Base-by-base conservation (phyloP, 2,329 filamentous ascomycete genomes). In the Aspergillus sp. region DNA sequence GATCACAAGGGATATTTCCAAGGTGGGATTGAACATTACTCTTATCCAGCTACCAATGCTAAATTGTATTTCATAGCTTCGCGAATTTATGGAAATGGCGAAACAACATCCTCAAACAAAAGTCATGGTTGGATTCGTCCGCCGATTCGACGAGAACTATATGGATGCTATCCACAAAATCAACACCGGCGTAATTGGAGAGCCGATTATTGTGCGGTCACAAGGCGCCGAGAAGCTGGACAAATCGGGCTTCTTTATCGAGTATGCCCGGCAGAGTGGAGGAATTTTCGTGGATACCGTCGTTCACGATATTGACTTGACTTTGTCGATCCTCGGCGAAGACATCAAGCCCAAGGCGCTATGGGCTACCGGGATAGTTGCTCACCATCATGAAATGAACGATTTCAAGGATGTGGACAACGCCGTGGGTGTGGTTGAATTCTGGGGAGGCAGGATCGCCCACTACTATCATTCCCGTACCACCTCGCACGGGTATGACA, bases 261-360 rank as follows among this genome's bases (percentile, higher is more conserved):
- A 55, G 2, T 73, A 73, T 45, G 68, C 69, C 7, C 56, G 12
- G 56, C 54, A 45, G 30, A 68, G 61, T 40, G 69, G 69, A 27
- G 69, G 70, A 27, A 67, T 73, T 27, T 73, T 74, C 47, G 64
- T 74, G 27, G 70, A 74, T 50, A 66, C 61, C 47, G 51, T 58
- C 33, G 66, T 73, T 33, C 70, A 74, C 45, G 70, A 72, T 45
- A 70, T 73, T 43, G 71, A 74, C 45, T 58, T 73, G 0, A 63
- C 30, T 63, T 53, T 73, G 1, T 69, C 58, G 54, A 72, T 67
- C 50, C 63, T 73, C 33, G 64, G 64, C 11, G 57, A 65, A 13
- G 51, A 62, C 30, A 49, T 62, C 9, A 52, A 59, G 4, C 61
- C 65, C 12, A 71, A 71, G 49, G 57, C 58, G 8, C 57, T 63